Percentiles rank a stretch among this genome's conserved stretches.
These are phyloP conservation scores for Flaveria trinervia DNA, from an alignment of 129 eudicot species.

Conservation along the genomic window DNA sequence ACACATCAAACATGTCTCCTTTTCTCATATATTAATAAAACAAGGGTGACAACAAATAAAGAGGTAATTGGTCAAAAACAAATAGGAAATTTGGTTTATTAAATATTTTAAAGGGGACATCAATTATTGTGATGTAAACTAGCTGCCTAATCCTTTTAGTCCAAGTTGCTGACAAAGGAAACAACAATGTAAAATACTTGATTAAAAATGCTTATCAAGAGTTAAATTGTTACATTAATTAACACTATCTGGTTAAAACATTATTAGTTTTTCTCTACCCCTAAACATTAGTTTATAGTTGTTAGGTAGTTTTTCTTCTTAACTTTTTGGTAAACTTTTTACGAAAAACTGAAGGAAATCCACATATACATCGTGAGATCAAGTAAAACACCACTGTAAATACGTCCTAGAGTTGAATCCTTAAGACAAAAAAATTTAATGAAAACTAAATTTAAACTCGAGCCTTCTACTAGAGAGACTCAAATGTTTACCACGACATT, in stretches of 20 bases:
- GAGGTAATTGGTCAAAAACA: not conserved
- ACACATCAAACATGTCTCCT: slow-evolving; percentile 36
- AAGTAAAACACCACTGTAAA: too few relatives aligned
- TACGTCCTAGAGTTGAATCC: too few relatives aligned
- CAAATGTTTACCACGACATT: too few relatives aligned
- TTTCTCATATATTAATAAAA: slow-evolving; percentile 24
- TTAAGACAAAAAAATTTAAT: too few relatives aligned
- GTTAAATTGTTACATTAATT: not conserved
- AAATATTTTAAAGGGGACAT: not conserved
- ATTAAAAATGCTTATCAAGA: not conserved
- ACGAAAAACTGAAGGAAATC: too few relatives aligned
- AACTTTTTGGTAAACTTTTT: too few relatives aligned
- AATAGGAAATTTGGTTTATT: not conserved
- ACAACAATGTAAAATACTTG: slow-evolving; percentile 29
- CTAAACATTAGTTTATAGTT: too few relatives aligned
- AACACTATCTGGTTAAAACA: not conserved
- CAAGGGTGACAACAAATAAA: slow-evolving; percentile 30
- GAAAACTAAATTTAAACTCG: too few relatives aligned
- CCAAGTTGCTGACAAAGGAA: slow-evolving; percentile 37
- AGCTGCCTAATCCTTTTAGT: slow-evolving; percentile 34
- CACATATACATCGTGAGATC: too few relatives aligned
- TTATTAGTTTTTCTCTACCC: too few relatives aligned
- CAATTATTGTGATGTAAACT: slow-evolving; percentile 37
- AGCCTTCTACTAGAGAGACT: too few relatives aligned
- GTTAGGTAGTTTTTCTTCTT: too few relatives aligned